Base-by-base conservation (phyloP, 345 rosid genomes). In the Melaleuca quinquenervia region DNA sequence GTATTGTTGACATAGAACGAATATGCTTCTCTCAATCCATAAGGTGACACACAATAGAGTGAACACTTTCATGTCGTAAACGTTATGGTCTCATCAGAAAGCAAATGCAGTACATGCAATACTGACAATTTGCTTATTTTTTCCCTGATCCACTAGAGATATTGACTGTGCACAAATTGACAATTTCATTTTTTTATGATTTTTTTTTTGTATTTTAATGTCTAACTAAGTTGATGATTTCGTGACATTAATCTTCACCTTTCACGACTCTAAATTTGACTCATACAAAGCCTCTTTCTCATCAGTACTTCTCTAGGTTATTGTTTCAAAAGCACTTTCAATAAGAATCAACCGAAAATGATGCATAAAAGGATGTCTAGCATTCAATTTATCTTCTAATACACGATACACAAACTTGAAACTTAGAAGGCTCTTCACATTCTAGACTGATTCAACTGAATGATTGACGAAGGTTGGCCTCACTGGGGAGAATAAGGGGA, bases 391-490 rank as follows among this genome's bases (percentile, higher is more conserved):
- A 58, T 58, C 78, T 64, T 32, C 78, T 70, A 70, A 70, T 32
- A 70, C 78, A 70, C 3, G 1, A 82, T 82, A 82, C 53, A 22
- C 6, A 50, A 49, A 8, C 2, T 49, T 7, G 41, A 82, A 50
- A 49, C 36, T 49, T 82, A 50, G 54, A 52, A 27, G 54, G 44
- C 14, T 52, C 12, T 16, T 76, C 13, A 26, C 36, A n/a, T 82
- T 50, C 52, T 50, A 21, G 45, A 50, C 84, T 16, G 84, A 82
- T 27, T 49, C 20, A 50, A 75, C 84, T 49, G 82, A 83, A 12
- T 26, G 14, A n/a, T 48, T 32, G 50, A 48, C 84, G 45, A 83
- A 96, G 99, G 93, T 94, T 86, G 99, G 98, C 53, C 85, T 95
- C 82, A 24, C 87, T 18, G 99, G 99, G 49, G 98, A 95, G 92